Base-by-base conservation (phyloP, 2,329 filamentous ascomycete species). In the Beauveria asiatica region DNA sequence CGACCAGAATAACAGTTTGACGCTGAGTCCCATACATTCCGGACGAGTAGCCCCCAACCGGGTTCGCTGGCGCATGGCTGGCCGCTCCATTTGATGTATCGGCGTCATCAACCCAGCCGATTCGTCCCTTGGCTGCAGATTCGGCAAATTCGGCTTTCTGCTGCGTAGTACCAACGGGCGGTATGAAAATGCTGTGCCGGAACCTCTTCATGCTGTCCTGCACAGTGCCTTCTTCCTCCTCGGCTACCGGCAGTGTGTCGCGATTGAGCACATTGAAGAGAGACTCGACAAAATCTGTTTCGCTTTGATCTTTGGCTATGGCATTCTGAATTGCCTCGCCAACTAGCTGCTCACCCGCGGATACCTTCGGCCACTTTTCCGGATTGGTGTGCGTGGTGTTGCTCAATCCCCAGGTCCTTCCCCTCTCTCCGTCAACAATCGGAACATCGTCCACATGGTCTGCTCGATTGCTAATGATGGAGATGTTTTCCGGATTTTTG, bases 21-120 rank as follows among this genome's bases (percentile, higher is more conserved):
- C 84, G 73, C 71, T 87, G 84, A 5, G 84, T 87, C 4, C 84
- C 84, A 65, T 87, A 87, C 64, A 84, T 73, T 1, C 84, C 84
- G 5, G 78, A 81, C 67, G 81, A 80, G 64, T 83, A 84, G 1
- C 76, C 76, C 48, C 71, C 76, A 17, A 64, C 62, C 0, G 57
- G 48, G 16, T 59, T 45, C 63, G 61, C 27, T 52, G 58, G 41
- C 16, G 59, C 39, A 8, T 45, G 57, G 25, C 61, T 69, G 59
- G 64, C 69, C 37, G 68, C 66, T 8, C 72, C 74, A 70, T 4
- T 69, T 66, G 39, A 74, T 57, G 65, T 70, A 13, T 41, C 17
- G 5, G 21, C 8, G 7, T 19, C 19, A 9, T 52, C 13, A 3
- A 27, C 57, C 57, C 57, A 59, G 27, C 49, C 57, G 2, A 52